phyloP scores from a whole-genome alignment of 2,329 filamentous ascomycete genomes.

The Pyrenochaeta sp. region DNA sequence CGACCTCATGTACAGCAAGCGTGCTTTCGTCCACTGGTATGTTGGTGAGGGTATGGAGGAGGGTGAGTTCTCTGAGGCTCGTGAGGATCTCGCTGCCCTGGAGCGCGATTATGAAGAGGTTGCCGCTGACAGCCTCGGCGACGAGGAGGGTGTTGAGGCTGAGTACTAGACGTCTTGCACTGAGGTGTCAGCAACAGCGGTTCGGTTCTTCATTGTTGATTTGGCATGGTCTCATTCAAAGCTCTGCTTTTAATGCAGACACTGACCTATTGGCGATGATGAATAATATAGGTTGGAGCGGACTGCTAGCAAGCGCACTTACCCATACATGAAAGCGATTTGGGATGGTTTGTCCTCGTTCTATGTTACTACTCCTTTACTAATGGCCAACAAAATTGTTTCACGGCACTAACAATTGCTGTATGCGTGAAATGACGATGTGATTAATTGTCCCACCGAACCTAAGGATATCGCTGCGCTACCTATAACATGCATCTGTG shows the following conservation, averaged over 20 bases:
- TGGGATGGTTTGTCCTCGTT: conserved; percentile 35
- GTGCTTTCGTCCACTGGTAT: conserved; percentile 99
- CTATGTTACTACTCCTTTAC: conserved; percentile 40
- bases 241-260: conserved; percentile 28
- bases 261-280: conserved; percentile 23
- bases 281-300: conserved; percentile 30
- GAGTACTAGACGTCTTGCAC: conserved; percentile 75
- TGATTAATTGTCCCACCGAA: not conserved
- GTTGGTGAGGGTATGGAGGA: conserved; percentile 99
- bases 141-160: conserved; percentile 82
- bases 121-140: conserved; percentile 90
- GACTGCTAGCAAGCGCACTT: conserved; percentile 22
- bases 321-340: conserved; percentile 32
- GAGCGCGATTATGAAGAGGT: conserved; percentile 99
- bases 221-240: conserved; percentile 30
- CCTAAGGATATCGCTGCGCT: not conserved
- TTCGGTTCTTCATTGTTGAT: conserved; percentile 38
- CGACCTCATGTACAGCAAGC: conserved; percentile 99
- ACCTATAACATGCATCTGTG: not conserved
- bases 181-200: conserved; percentile 28
- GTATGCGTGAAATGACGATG: not conserved
- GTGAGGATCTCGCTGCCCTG: conserved; percentile 96
- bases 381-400: conserved; percentile 37
- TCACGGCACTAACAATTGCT: not conserved
- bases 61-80: conserved; percentile 98